phyloP scores from a whole-genome alignment of 768 basidiomycete species.

The Epithele typhae region DNA sequence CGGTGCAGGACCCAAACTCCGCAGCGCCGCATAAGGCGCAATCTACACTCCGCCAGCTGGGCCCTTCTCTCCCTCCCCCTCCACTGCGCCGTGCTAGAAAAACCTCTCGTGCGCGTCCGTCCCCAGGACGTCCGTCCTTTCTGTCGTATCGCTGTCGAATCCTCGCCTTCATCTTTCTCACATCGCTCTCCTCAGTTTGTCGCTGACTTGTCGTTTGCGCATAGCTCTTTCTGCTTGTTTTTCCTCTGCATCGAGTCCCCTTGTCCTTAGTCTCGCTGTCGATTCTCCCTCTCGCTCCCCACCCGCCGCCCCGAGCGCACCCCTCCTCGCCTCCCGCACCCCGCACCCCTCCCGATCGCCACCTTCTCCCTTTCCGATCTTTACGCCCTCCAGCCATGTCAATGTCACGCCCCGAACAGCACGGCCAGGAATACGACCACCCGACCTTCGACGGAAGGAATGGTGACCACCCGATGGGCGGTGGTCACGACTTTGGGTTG shows the following conservation, averaged over 20 bases:
- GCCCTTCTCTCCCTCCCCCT: constrained; percentile 10
- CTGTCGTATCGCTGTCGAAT: constrained; percentile 29
- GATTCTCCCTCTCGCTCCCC: constrained; percentile 15
- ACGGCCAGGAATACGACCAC: constrained; percentile 22
- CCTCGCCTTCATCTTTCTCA: constrained; percentile 25
- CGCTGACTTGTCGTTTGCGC: constrained; percentile 28
- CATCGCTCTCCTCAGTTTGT: constrained; percentile 31
- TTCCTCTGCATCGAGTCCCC: constrained; percentile 16
- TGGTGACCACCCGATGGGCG: constrained; percentile 9
- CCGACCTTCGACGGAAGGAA: constrained; percentile 16
- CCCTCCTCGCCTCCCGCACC: constrained; percentile 5
- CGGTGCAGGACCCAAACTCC: constrained; percentile 21
- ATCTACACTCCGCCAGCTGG: constrained; percentile 18
- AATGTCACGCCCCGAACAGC: constrained; percentile 27
- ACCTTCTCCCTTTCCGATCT: constrained; percentile 16
- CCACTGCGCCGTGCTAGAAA: constrained; percentile 12
- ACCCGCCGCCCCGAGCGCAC: constrained; percentile 9
- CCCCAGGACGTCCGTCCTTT: constrained; percentile 24
- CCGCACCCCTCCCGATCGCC: constrained; percentile 18
- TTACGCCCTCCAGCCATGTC: constrained; percentile 22
- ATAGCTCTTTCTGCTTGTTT: constrained; percentile 26
- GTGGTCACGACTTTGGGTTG: constrained; percentile 10
- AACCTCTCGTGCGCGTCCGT: constrained; percentile 15
- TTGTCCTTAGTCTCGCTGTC: constrained; percentile 21
- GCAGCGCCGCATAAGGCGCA: no score